A percentile compares a stretch with the other conserved stretches of the same genome.
These are phyloP conservation scores for Pleurotus tuoliensis DNA, from an alignment of 768 basidiomycete genomes.

Conservation along the genomic window DNA sequence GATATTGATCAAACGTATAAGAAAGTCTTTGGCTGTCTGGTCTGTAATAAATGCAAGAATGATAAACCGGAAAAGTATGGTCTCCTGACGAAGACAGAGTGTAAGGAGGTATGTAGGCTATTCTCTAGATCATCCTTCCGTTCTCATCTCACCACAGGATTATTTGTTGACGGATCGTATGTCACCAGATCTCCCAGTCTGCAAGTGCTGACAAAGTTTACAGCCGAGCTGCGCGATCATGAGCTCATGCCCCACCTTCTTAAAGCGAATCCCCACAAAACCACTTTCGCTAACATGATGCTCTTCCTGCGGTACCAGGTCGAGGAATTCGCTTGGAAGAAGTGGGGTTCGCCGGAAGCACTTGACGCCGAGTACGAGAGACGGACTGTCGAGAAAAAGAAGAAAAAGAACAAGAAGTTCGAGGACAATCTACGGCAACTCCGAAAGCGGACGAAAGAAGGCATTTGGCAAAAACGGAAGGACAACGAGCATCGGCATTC, in stretches of 20 bases:
- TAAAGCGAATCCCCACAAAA: slow-evolving; percentile 92
- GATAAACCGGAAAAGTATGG: slow-evolving; percentile 90
- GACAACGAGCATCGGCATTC: slow-evolving; percentile 88
- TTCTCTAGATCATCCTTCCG: neutral
- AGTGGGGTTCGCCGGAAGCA: slow-evolving; percentile 94
- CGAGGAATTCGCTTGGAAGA: slow-evolving; percentile 95
- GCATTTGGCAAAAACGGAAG: slow-evolving; percentile 82
- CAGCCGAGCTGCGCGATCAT: slow-evolving; percentile 90
- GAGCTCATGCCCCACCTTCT: slow-evolving; percentile 90
- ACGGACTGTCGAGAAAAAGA: slow-evolving; percentile 77
- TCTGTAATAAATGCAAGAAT: slow-evolving; percentile 90
- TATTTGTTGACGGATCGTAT: slow-evolving; percentile 91
- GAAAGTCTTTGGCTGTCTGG: slow-evolving; percentile 78
- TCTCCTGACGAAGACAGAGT: slow-evolving; percentile 96
- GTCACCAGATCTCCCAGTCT: slow-evolving; percentile 20
- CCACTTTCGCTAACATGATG: slow-evolving; percentile 99
- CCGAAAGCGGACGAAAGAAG: slow-evolving; percentile 80
- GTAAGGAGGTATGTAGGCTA: slow-evolving; percentile 69
- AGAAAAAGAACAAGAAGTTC: slow-evolving; percentile 92
- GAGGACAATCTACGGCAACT: slow-evolving; percentile 86
- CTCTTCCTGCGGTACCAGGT: slow-evolving; percentile 91
- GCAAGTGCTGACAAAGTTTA: slow-evolving; percentile 5
- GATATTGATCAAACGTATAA: slow-evolving; percentile 83
- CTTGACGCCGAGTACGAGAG: slow-evolving; percentile 85
- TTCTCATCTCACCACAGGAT: slow-evolving; percentile 48